These are phyloP conservation scores for Amniculicola lignicola DNA, from an alignment of 495 filamentous ascomycete genomes.

Conservation along the genomic window DNA sequence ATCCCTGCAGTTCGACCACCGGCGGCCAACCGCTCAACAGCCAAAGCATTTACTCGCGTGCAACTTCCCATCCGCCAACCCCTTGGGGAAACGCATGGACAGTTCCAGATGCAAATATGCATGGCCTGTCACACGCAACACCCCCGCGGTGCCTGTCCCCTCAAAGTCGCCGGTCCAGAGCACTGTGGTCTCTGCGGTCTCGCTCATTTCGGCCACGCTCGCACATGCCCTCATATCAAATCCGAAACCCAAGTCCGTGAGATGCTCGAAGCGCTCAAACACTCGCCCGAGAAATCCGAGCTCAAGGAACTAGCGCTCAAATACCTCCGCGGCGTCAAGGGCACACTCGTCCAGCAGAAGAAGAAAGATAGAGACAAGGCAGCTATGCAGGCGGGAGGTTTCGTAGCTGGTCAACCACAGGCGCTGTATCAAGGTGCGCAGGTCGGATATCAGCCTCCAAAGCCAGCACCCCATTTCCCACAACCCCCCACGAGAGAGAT, in stretches of 20 bases:
- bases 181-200: constrained; percentile 65
- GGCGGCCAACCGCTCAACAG: constrained; percentile 5
- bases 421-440: too few species aligned
- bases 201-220: constrained; percentile 57
- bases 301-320: constrained; percentile 52
- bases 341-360: constrained; percentile 49
- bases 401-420: too few species aligned
- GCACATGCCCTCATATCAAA: constrained; percentile 60
- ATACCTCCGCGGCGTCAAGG: constrained; percentile 57
- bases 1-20: background rate
- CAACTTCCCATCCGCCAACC: constrained; percentile 24
- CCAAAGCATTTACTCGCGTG: constrained; percentile 24
- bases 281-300: constrained; percentile 54
- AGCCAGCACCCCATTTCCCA: too few species aligned
- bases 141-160: constrained; percentile 55
- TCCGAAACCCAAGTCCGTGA: constrained; percentile 54
- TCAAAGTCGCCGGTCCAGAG: constrained; percentile 61
- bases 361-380: constrained; percentile 36
- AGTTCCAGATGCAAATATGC: constrained; percentile 42
- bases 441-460: too few species aligned
- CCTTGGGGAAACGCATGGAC: constrained; percentile 9
- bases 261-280: constrained; percentile 60
- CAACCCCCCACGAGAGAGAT: too few species aligned
- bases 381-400: too few species aligned
- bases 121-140: constrained; percentile 55